A percentile compares a stretch with the other conserved stretches of the same genome.
Conservation (phyloP, 2,329 filamentous ascomycete species). For the Hyphodiscus sp. region DNA sequence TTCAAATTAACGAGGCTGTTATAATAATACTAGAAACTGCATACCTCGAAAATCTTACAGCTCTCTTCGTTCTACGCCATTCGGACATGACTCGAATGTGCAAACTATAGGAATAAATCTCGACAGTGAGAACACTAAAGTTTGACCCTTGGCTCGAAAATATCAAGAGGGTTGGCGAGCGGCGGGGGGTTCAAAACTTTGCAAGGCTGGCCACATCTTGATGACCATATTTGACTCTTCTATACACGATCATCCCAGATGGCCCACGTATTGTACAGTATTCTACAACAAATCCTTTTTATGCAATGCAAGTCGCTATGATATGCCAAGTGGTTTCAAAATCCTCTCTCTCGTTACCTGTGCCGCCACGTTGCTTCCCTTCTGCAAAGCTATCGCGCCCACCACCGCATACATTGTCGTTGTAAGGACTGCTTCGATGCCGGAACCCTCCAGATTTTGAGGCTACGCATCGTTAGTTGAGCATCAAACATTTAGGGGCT, state of each 20-base stretch:
- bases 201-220: neutral
- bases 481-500: neutral
- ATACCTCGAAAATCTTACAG: neutral
- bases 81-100: neutral
- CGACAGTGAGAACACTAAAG: neutral
- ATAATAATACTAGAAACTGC: neutral
- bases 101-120: neutral
- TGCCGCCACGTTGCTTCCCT: conserved; percentile 72
- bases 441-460: conserved; percentile 64
- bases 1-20: neutral
- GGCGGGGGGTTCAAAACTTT: neutral
- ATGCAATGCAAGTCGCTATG: conserved; percentile 19
- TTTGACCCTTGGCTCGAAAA: neutral
- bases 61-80: neutral
- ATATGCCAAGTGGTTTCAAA: conserved; percentile 28
- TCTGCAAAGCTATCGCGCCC: conserved; percentile 83
- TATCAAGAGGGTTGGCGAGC: neutral
- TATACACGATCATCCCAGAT: conserved; percentile 1
- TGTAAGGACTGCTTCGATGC: conserved; percentile 66
- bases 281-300: conserved; percentile 18
- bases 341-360: conserved; percentile 64
- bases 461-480: conserved; percentile 38
- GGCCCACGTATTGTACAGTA: conserved; percentile 23
- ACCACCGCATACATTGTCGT: conserved; percentile 79
- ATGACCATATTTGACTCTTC: neutral